These are phyloP conservation scores for Populus trichocarpa DNA, from an alignment of 441 rosid species.

Conservation along the genomic window DNA sequence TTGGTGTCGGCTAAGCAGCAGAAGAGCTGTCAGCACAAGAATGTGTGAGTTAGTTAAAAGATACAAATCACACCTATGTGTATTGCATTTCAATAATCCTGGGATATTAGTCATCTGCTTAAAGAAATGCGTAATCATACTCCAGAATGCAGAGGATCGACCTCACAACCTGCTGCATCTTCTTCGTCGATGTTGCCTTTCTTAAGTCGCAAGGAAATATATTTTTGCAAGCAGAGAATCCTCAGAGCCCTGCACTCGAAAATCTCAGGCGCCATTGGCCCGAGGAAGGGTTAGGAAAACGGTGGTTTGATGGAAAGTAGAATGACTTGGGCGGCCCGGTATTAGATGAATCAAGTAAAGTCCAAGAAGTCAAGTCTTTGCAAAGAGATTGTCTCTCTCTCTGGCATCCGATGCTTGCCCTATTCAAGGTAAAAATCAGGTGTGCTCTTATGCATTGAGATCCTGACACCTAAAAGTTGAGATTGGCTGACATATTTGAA, in stretches of 20 bases:
- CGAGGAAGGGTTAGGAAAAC: background rate
- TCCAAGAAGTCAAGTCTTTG: slow-evolving; percentile 10
- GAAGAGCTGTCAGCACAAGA: background rate
- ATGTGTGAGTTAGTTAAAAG: too few species aligned
- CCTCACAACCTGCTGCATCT: background rate
- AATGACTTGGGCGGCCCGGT: slow-evolving; percentile 6
- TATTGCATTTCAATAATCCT: background rate
- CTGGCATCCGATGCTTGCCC: slow-evolving; percentile 33
- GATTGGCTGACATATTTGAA: slow-evolving; percentile 3
- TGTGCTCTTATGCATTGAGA: background rate
- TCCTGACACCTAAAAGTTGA: background rate
- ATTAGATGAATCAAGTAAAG: slow-evolving; percentile 2
- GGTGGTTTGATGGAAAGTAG: background rate
- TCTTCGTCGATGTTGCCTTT: background rate
- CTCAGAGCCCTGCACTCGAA: background rate
- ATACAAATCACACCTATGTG: background rate
- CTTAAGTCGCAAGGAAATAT: background rate
- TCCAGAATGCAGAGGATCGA: background rate
- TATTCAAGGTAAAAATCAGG: slow-evolving; percentile 4
- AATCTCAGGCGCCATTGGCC: background rate
- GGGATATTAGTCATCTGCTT: background rate
- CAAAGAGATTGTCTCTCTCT: background rate
- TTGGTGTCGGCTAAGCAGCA: background rate
- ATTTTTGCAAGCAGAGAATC: background rate
- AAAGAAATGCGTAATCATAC: background rate